Evolutionary conservation across 2,329 filamentous ascomycete species (phyloP), one percentile per base, ranked within the genome.

Genomic region (Fusarium penzigii): DNA sequence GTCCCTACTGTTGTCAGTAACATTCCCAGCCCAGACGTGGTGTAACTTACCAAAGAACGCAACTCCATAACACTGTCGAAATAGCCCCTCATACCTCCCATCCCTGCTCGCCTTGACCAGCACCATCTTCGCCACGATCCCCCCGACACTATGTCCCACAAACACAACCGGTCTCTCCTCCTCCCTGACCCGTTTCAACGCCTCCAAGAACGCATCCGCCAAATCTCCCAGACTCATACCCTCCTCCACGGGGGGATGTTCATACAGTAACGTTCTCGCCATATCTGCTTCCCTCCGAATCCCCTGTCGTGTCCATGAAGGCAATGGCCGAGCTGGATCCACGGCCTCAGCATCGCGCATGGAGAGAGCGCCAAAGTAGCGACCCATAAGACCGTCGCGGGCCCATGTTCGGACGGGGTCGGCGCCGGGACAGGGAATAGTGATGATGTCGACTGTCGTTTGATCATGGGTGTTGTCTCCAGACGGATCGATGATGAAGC

Each of bases 81-180:
- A 68, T 12, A 86, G 74, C 3, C 71, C 67, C 43, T 71, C 72
- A 55, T 76, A 75, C 3, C 65, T 63, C 0, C 68, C 53, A 25
- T 67, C 66, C 16, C 70, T 63, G 38, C 67, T 73, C 3, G 80
- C 79, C 57, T 75, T 78, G 8, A 79, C 72, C 40, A 86, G 61
- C 2, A 80, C 81, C 60, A 77, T 71, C 70, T 86, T 86, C 7
- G 79, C 78, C 2, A 86, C 80, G 25, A 86, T 63, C 0, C 84
- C 84, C 1, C 84, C 84, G 6, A 86, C 74, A 43, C 83, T 84
- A 51, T 87, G 84, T 11, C 77, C 83, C 12, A 86, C 73, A 61
- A 86, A 84, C 53, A 86, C 75, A 3, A 86, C 59, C 0, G 83
- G 84, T 6, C 83, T 75, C 40, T 67, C 67, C 17, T 68, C 68